Conservation (phyloP, 1,284 basidiomycete genomes). For the Xanthoconium separans region DNA sequence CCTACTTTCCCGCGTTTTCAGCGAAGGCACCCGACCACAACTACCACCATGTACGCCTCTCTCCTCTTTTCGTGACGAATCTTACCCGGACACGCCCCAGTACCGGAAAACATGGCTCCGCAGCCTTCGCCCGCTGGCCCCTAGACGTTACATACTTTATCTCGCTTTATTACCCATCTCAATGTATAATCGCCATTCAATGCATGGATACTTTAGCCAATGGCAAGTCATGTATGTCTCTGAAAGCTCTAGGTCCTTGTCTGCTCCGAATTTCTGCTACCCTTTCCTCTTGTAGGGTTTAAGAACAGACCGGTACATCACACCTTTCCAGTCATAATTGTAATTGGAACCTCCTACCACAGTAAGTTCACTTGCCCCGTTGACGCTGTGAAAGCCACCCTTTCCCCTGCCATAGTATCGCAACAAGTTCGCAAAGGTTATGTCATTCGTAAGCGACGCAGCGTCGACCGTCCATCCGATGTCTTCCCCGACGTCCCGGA, state of each 20-base stretch:
- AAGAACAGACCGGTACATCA: conserved; percentile 6
- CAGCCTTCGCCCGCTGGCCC: conserved; percentile 24
- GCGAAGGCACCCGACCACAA: conserved; percentile 77
- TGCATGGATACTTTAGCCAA: conserved; percentile 29
- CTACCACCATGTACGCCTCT: conserved; percentile 37
- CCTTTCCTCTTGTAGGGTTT: conserved; percentile 2
- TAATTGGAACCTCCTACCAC: conserved; percentile 3
- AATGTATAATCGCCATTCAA: conserved; percentile 41
- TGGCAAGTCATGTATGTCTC: conserved; percentile 25
- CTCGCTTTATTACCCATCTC: conserved; percentile 33
- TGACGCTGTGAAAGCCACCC: background rate
- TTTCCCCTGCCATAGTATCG: background rate
- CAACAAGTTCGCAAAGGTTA: background rate
- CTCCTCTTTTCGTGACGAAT: background rate
- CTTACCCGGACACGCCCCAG: conserved; percentile 9
- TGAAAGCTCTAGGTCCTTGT: background rate
- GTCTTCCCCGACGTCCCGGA: conserved; percentile 15
- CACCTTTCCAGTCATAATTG: conserved; percentile 7
- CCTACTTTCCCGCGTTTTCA: conserved; percentile 80
- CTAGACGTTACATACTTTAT: conserved; percentile 33
- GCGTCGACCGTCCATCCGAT: conserved; percentile 12
- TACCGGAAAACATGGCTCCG: conserved; percentile 33
- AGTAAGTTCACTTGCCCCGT: conserved; percentile 3
- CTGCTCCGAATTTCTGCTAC: background rate
- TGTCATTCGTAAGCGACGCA: conserved; percentile 18